Percentiles rank a stretch among this genome's conserved stretches.
Evolutionary conservation across 129 eudicot genomes (phyloP).

Genomic region (Apium graveolens): DNA sequence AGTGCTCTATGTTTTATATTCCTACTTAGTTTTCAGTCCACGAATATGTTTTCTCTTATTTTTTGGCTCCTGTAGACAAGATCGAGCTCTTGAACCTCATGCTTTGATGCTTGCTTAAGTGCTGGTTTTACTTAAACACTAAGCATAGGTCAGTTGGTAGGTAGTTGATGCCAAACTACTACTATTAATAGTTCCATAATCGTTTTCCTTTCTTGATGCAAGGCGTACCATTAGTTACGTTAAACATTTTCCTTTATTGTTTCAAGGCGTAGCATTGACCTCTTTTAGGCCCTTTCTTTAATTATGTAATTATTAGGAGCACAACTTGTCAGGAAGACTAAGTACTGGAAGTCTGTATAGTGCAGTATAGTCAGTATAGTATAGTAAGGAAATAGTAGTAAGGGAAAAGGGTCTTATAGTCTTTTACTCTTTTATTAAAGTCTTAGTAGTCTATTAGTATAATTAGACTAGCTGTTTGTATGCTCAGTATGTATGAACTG

Average conservation of each 20-base stretch:
- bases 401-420: no score
- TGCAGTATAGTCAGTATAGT: no score
- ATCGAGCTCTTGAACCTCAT: background rate
- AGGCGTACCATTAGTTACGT: background rate
- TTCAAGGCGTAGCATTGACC: background rate
- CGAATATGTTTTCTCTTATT: background rate
- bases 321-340: no score
- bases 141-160: background rate
- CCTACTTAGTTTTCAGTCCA: background rate
- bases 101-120: background rate
- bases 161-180: background rate
- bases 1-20: background rate
- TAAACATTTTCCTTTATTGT: background rate
- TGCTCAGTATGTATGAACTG: no score
- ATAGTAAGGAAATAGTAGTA: no score
- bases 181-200: background rate
- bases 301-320: background rate
- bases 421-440: no score
- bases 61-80: background rate
- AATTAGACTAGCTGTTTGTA: no score
- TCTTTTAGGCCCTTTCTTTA: background rate
- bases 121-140: background rate
- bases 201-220: background rate
- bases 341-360: no score
- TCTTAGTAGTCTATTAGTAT: no score